Conservation (phyloP, 2,329 filamentous ascomycete species). For the Polytolypa hystricis region DNA sequence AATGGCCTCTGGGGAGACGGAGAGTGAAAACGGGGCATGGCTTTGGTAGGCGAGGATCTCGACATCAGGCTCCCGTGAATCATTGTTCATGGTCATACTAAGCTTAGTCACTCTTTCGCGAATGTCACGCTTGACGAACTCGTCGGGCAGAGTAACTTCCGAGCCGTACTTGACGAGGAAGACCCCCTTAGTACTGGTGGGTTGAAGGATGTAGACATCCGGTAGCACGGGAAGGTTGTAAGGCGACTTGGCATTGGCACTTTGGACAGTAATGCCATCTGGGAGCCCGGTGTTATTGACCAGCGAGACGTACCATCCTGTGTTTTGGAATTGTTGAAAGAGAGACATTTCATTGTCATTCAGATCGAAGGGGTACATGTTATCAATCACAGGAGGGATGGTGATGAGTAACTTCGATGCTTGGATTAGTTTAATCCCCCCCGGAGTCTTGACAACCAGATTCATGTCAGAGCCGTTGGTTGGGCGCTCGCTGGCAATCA, state of each 20-base stretch:
- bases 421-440: constrained; percentile 21
- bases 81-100: constrained; percentile 1
- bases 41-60: constrained; percentile 20
- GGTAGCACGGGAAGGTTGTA: constrained; percentile 21
- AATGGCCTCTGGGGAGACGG: constrained; percentile 23
- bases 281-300: constrained; percentile 25
- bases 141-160: constrained; percentile 9
- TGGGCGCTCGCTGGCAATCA: constrained; percentile 7
- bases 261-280: constrained; percentile 12
- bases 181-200: constrained; percentile 9
- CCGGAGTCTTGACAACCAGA: constrained; percentile 21
- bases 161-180: constrained; percentile 4
- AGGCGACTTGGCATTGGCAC: constrained; percentile 15
- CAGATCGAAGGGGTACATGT: constrained; percentile 27
- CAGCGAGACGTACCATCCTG: constrained; percentile 24
- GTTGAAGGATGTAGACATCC: constrained; percentile 14
- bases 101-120: constrained; percentile 14
- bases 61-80: constrained; percentile 7
- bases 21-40: constrained; percentile 26
- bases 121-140: constrained; percentile 18
- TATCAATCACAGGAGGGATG: constrained; percentile 28
- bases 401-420: constrained; percentile 32
- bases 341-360: constrained; percentile 20
- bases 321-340: constrained; percentile 26
- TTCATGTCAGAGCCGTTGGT: constrained; percentile 2